Conservation (phyloP, 2,329 filamentous ascomycete species). For the Talaromyces sp. region DNA sequence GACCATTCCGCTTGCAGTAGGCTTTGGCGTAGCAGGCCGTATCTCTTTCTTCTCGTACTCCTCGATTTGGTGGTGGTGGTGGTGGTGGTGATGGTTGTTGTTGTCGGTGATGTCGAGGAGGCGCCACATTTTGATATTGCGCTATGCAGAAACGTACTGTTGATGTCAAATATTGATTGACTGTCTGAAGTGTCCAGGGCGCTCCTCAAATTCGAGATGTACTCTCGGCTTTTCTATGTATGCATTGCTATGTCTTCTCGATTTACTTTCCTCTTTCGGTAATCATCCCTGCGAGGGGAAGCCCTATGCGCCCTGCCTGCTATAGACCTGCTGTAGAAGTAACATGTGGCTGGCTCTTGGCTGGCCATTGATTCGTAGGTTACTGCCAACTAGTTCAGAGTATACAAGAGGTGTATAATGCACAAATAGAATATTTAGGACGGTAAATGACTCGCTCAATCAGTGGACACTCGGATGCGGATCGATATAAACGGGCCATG, state of each 20-base stretch:
- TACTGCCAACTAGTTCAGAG: neutral
- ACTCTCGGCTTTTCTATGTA: neutral
- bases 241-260: neutral
- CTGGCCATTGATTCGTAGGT: neutral
- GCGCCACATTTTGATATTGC: neutral
- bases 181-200: too few relatives aligned
- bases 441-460: neutral
- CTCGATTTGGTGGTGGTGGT: too few relatives aligned
- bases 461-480: neutral
- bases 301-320: neutral
- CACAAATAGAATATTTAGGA: too few relatives aligned
- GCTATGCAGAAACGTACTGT: neutral
- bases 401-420: too few relatives aligned
- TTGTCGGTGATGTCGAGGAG: neutral
- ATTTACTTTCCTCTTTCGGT: neutral
- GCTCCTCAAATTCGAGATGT: neutral
- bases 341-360: neutral
- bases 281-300: neutral
- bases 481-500: neutral
- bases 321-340: neutral
- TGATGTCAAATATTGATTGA: neutral
- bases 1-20: neutral
- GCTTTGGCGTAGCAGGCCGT: neutral
- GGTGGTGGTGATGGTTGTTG: too few relatives aligned
- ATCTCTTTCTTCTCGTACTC: neutral